Evolutionary conservation across 257 asterid species (phyloP).

Genomic region (Pogostemon cablin): DNA sequence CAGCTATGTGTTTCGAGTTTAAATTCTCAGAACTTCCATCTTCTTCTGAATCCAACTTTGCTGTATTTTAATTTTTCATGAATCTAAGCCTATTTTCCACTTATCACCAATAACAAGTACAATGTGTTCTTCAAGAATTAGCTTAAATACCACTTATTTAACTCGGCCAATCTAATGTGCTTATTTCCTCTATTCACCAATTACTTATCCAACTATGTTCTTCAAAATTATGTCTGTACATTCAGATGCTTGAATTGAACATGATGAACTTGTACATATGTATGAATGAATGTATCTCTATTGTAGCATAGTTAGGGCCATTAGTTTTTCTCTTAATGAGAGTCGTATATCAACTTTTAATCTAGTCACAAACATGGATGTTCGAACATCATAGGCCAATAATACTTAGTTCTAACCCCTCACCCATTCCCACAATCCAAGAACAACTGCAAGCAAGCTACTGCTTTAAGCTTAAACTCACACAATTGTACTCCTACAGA

Average conservation of each 20-base stretch:
- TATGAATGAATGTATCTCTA: background rate
- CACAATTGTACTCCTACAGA: background rate
- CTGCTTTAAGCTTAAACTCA: constrained; percentile 1
- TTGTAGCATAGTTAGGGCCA: background rate
- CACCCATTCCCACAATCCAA: background rate
- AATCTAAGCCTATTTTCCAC: too few relatives aligned
- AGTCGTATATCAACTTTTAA: background rate
- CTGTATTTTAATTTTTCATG: too few relatives aligned
- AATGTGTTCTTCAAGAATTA: too few relatives aligned
- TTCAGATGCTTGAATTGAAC: background rate
- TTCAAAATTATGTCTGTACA: background rate
- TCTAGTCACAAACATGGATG: background rate
- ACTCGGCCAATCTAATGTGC: too few relatives aligned
- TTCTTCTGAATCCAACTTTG: background rate
- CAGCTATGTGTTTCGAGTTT: background rate
- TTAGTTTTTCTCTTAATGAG: background rate
- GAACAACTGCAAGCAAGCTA: background rate
- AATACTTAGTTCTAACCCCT: background rate
- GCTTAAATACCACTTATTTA: too few relatives aligned
- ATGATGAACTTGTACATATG: background rate
- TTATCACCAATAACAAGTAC: too few relatives aligned
- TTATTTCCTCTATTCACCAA: background rate
- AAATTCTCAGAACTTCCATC: background rate
- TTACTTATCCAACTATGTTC: background rate
- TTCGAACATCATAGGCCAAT: constrained; percentile 3